Evolutionary conservation across 2,329 filamentous ascomycete species (phyloP).

Genomic region (Incumbomyces delicatus): DNA sequence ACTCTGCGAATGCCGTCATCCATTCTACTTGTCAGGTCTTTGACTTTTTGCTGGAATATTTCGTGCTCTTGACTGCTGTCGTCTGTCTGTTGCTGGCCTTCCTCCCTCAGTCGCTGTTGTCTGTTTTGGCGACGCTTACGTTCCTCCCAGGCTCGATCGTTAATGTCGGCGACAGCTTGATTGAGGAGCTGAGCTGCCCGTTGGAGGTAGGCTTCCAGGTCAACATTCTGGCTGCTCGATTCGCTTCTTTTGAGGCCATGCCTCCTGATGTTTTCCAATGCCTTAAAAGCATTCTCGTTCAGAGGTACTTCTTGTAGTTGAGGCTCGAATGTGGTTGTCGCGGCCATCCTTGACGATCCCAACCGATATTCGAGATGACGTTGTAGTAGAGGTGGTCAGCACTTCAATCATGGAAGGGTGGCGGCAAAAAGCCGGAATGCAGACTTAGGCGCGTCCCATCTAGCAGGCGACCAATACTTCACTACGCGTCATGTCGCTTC

Average conservation of each 20-base stretch:
- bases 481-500: too few relatives aligned
- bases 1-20: constrained; percentile 49
- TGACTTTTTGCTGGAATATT: constrained; percentile 37
- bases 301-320: constrained; percentile 1
- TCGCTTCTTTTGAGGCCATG: background rate
- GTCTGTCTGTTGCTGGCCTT: constrained; percentile 19
- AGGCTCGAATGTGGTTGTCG: background rate
- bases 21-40: constrained; percentile 43
- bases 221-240: background rate
- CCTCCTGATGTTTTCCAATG: background rate
- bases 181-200: constrained; percentile 8
- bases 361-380: background rate
- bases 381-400: background rate
- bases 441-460: too few relatives aligned
- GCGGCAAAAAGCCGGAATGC: too few relatives aligned
- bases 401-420: background rate
- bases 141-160: constrained; percentile 5
- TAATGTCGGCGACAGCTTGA: constrained; percentile 1
- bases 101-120: constrained; percentile 1
- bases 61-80: constrained; percentile 29
- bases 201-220: background rate
- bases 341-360: background rate
- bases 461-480: background rate
- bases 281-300: background rate
- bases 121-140: constrained; percentile 14